Evolutionary conservation across 352 stramenopile species (phyloP), one percentile per base, ranked within the genome.

Genomic region (Pythium vanterpoolii): DNA sequence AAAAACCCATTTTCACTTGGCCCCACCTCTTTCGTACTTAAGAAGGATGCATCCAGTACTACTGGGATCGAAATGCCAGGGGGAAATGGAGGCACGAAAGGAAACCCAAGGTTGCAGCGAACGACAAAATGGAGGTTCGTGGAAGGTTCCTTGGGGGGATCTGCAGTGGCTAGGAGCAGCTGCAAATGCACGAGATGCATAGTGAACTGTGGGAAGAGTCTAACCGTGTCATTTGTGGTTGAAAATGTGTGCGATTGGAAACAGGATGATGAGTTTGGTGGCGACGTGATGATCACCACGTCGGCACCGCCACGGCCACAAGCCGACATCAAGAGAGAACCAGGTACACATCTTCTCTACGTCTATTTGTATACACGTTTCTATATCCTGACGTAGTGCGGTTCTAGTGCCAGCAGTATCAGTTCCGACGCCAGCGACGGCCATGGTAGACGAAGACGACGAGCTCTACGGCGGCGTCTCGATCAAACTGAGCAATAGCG

Each of bases 401-500:
- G 2, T 1, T 50, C 28, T 42, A 43, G 34, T 21, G 4, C 44
- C 46, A 0, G 47, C 71, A 53, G 63, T 56, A 26, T 39, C 56
- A 1, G 33, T 52, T 1, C 47, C 66, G 19, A 18, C 64, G 18
- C 57, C 59, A 34, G 7, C 33, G 16, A 53, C 28, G 26, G 53
- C 48, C 9, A 54, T 76, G 28, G 64, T 75, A 21, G 71, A 83
- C 14, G 71, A 88, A 42, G 80, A 93, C 50, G 83, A 93, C 38
- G 84, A 90, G 53, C 70, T 94, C 18, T 94, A 94, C 55, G 84
- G 84, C 14, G 77, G 79, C 54, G 83, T 94, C 40, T 75, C 83
- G 40, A 90, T 90, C 62, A 77, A 87, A 36, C 68, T 92, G 23
- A 83, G 77, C n/a, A n/a, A n/a, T n/a, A n/a, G n/a, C n/a, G n/a